These are phyloP conservation scores for Voacanga thouarsii DNA, from an alignment of 257 asterid species.

Conservation along the genomic window DNA sequence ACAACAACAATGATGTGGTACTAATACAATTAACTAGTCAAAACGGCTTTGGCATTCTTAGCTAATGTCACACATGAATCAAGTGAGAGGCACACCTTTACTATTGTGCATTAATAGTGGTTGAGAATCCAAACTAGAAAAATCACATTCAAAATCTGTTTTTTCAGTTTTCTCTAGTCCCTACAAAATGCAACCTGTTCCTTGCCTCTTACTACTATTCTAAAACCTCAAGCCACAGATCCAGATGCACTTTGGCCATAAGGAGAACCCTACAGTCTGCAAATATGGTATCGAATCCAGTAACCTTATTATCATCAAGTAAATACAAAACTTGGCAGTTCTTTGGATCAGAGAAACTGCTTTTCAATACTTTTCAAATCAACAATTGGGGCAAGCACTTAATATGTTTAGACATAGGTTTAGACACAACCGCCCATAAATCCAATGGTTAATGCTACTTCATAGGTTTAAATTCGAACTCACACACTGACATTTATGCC, in stretches of 20 bases:
- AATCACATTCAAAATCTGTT: neutral
- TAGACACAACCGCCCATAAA: neutral
- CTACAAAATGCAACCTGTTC: neutral
- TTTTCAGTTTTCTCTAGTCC: neutral
- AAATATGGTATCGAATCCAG: neutral
- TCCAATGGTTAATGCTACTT: neutral
- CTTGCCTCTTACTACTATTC: neutral
- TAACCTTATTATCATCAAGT: neutral
- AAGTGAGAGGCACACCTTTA: neutral
- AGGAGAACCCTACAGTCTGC: neutral
- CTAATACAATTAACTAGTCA: neutral
- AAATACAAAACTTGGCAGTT: neutral
- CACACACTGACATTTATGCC: neutral
- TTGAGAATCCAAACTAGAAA: neutral
- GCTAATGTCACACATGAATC: neutral
- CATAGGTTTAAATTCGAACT: neutral
- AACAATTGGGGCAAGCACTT: neutral
- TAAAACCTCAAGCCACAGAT: neutral
- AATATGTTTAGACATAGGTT: neutral
- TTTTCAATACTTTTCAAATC: neutral
- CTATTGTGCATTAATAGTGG: neutral
- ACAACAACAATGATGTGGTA: neutral
- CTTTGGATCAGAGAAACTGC: neutral
- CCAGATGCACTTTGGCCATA: neutral
- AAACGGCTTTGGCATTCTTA: neutral